These are phyloP conservation scores for Penicillium salamii DNA, from an alignment of 495 filamentous ascomycete genomes.

Conservation along the genomic window DNA sequence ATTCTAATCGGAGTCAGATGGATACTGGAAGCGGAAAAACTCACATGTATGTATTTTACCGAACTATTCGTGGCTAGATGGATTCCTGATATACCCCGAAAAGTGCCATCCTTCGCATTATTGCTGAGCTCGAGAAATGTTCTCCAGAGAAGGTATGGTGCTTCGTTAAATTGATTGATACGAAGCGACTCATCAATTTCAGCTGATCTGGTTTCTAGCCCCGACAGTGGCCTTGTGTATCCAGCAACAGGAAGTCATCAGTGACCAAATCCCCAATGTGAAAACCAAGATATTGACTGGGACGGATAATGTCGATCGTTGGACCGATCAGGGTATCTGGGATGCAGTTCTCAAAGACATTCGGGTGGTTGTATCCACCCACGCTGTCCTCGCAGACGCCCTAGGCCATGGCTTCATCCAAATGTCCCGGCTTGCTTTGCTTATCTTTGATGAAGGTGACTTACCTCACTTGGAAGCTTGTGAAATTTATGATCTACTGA, in stretches of 20 bases:
- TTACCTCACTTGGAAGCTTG: background rate
- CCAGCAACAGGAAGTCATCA: conserved; percentile 70
- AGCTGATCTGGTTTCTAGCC: conserved; percentile 84
- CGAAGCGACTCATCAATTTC: conserved; percentile 3
- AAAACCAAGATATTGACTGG: conserved; percentile 66
- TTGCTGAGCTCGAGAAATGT: conserved; percentile 65
- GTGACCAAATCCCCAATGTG: conserved; percentile 57
- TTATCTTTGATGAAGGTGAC: conserved; percentile 89
- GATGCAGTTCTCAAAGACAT: conserved; percentile 65
- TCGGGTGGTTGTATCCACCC: conserved; percentile 74
- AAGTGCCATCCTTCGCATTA: conserved; percentile 78
- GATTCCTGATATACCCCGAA: conserved; percentile 4
- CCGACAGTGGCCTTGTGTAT: conserved; percentile 72
- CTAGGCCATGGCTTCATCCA: conserved; percentile 75
- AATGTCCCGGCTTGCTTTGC: conserved; percentile 61
- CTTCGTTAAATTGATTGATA: background rate
- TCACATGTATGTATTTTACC: conserved; percentile 61
- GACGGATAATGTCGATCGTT: conserved; percentile 66
- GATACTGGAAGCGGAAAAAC: conserved; percentile 94
- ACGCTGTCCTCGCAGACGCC: conserved; percentile 75
- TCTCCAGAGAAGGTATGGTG: conserved; percentile 55
- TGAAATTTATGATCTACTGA: background rate
- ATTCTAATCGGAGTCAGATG: too few relatives aligned
- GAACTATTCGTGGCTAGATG: background rate
- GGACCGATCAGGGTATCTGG: conserved; percentile 73